Base-by-base conservation (phyloP, 108 stramenopile species). In the Stephanodiscus minutulus region DNA sequence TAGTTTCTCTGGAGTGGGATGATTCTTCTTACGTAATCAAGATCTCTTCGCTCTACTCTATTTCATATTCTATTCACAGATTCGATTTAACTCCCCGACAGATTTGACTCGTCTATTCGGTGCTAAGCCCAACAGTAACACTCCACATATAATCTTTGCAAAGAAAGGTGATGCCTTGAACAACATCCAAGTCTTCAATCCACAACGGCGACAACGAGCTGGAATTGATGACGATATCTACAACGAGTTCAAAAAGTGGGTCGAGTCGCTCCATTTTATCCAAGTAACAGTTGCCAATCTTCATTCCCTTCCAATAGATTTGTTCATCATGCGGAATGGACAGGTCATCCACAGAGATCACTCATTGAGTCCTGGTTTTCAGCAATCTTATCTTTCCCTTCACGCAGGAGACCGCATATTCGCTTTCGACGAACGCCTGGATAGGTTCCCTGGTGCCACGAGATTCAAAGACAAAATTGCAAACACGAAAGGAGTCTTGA, bases 61-160 rank as follows among this genome's bases (percentile, higher is more conserved):
- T 64, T 3, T n/a, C 22, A n/a, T 24, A 18, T 28, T 52, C 25
- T 53, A 1, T 50, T 35, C 31, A 12, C 24, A 61, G 43, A 49
- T 71, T 18, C 59, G 60, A 50, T 62, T 48, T 60, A 61, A 61
- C 70, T 8, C 59, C 11, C 70, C 43, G 46, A 50, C 70, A 17
- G 60, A 61, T n/a, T 43, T 72, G 37, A 62, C 71, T 21, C 59
- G 60, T 53, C 31, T 49, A 20, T 63, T 63, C 53, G 11, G 39
- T 28, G 61, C 46, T 24, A 28, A 61, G 50, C 20, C 66, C 18
- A 50, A 72, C 47, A 72, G 15, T 21, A 35, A 52, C 36, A 22
- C 10, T 41, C 71, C 71, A 3, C 53, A 72, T 37, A 53, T 72
- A 18, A 63, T 72, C 47, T 72, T 72, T 43, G 71, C 71, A 47